Conservation (phyloP, 441 rosid species). For the Gossypium schwendimanii region DNA sequence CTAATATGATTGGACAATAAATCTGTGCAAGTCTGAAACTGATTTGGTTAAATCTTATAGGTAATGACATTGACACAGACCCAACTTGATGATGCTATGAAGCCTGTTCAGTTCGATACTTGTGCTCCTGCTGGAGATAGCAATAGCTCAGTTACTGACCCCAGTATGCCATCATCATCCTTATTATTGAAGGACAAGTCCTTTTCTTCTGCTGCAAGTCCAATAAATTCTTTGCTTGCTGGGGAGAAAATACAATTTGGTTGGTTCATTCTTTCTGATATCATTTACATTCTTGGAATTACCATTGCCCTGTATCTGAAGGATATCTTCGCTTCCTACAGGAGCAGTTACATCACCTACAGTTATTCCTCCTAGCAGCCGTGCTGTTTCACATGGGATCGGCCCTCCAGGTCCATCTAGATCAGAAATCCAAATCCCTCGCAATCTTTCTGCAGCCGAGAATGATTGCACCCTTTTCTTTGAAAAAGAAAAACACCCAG, state of each 20-base stretch:
- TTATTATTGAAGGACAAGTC: slow-evolving; percentile 53
- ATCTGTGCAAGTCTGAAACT: slow-evolving; percentile 1
- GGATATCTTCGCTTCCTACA: slow-evolving; percentile 24
- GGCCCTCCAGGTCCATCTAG: slow-evolving; percentile 53
- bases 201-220: slow-evolving; percentile 61
- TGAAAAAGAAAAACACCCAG: slow-evolving; percentile 57
- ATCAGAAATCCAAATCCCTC: slow-evolving; percentile 40
- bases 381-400: slow-evolving; percentile 48
- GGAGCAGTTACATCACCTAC: slow-evolving; percentile 95
- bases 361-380: slow-evolving; percentile 50
- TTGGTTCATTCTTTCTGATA: slow-evolving; percentile 27
- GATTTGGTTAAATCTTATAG: slow-evolving; percentile 35
- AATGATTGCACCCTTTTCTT: slow-evolving; percentile 54
- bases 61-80: slow-evolving; percentile 79
- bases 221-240: slow-evolving; percentile 76
- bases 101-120: slow-evolving; percentile 61
- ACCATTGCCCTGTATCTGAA: slow-evolving; percentile 6
- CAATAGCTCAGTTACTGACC: slow-evolving; percentile 40
- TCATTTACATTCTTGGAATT: background rate
- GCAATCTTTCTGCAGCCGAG: slow-evolving; percentile 37
- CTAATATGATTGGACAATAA: background rate
- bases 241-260: slow-evolving; percentile 98
- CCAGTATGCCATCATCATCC: slow-evolving; percentile 47
- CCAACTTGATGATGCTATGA: slow-evolving; percentile 92
- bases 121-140: slow-evolving; percentile 64